Conservation (phyloP, 768 basidiomycete genomes). For the Suillus decipiens region DNA sequence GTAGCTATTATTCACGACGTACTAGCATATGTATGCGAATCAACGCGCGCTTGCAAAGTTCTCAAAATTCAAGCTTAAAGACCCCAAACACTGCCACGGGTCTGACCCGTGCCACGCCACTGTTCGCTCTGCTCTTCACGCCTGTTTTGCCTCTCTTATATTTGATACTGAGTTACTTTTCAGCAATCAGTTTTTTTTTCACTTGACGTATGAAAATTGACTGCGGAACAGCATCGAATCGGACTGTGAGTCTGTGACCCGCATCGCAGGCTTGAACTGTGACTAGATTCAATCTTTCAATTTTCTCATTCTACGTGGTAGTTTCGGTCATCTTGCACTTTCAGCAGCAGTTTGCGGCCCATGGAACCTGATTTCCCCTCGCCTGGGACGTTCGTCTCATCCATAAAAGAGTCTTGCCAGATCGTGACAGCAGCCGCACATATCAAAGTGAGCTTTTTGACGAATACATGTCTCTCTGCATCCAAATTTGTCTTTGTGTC, state of each 20-base stretch:
- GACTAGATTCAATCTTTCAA: background rate
- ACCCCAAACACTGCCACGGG: too few relatives aligned
- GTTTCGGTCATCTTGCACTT: background rate
- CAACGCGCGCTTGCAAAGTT: too few relatives aligned
- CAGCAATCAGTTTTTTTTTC: background rate
- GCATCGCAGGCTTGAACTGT: background rate
- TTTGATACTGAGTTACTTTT: background rate
- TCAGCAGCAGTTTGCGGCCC: background rate
- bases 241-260: too few relatives aligned
- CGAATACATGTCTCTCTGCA: background rate
- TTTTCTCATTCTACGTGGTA: background rate
- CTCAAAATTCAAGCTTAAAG: too few relatives aligned
- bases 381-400: constrained; percentile 47
- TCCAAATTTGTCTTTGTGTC: background rate
- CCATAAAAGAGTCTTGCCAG: constrained; percentile 55
- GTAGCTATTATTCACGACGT: too few relatives aligned
- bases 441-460: constrained; percentile 49
- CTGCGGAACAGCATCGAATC: background rate
- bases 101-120: too few relatives aligned
- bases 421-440: constrained; percentile 47
- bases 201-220: background rate
- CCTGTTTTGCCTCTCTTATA: background rate
- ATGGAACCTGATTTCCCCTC: constrained; percentile 39
- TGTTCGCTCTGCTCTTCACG: too few relatives aligned
- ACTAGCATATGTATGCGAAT: too few relatives aligned